These are phyloP conservation scores for Malus hybrid DNA, from an alignment of 331 rosid genomes.

Conservation along the genomic window DNA sequence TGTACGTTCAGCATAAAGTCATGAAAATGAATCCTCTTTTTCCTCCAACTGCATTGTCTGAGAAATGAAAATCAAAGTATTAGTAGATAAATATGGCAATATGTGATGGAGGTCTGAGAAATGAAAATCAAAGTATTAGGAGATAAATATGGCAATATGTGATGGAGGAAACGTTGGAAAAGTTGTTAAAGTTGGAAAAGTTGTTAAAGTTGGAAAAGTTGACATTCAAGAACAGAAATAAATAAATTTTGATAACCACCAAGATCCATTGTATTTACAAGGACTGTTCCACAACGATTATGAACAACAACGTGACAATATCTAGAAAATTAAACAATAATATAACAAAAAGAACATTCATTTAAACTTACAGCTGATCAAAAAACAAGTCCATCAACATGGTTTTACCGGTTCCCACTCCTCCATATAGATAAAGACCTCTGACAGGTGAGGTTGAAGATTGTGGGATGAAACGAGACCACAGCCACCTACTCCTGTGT, in stretches of 20 bases:
- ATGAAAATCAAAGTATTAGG: slow-evolving; percentile 15
- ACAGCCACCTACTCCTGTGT: slow-evolving; percentile 81
- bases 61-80: slow-evolving; percentile 13
- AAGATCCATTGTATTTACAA: background rate
- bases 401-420: slow-evolving; percentile 98
- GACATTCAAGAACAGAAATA: slow-evolving; percentile 17
- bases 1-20: slow-evolving; percentile 95
- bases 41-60: slow-evolving; percentile 85
- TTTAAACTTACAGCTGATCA: slow-evolving; percentile 70
- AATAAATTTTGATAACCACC: slow-evolving; percentile 12
- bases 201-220: background rate
- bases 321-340: background rate
- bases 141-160: background rate
- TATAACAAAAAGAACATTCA: slow-evolving; percentile 5
- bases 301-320: background rate
- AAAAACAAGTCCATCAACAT: slow-evolving; percentile 98
- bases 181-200: no score
- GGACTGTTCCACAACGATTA: slow-evolving; percentile 8
- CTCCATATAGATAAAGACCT: slow-evolving; percentile 94
- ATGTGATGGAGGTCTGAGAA: slow-evolving; percentile 28
- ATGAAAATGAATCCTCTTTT: slow-evolving; percentile 92
- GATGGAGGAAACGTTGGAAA: background rate
- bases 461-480: slow-evolving; percentile 89
- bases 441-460: slow-evolving; percentile 75
- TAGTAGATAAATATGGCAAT: slow-evolving; percentile 2